Conservation (phyloP, 2,329 filamentous ascomycete species). For the Aureobasidium sp. region DNA sequence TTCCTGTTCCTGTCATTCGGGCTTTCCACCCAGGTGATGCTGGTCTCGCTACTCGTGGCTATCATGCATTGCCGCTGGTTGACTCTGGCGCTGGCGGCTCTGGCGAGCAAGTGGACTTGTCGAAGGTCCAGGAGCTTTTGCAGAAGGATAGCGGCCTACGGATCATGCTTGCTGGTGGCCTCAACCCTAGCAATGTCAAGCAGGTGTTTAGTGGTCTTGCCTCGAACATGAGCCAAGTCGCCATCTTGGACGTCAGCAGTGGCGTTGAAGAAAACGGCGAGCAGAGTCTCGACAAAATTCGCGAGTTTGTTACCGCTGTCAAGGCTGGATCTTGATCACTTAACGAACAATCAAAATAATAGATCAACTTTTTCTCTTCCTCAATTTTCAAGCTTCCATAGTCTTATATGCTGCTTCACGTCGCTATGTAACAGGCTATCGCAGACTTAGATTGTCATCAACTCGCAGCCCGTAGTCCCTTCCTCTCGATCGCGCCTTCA, state of each 20-base stretch:
- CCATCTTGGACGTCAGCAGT: constrained; percentile 88
- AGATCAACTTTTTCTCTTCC: neutral
- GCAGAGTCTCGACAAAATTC: constrained; percentile 76
- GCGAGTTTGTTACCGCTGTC: constrained; percentile 34
- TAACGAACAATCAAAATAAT: neutral
- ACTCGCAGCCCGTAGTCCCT: too few relatives aligned
- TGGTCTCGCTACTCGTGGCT: constrained; percentile 68
- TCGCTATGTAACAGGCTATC: too few relatives aligned
- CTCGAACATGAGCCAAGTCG: constrained; percentile 53
- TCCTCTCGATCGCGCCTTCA: neutral
- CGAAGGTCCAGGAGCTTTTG: constrained; percentile 61
- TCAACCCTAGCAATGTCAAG: constrained; percentile 72
- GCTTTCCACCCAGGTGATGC: constrained; percentile 71
- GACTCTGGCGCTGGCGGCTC: constrained; percentile 81
- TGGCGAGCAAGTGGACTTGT: constrained; percentile 68
- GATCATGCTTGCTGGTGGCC: constrained; percentile 76
- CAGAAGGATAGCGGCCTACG: constrained; percentile 62
- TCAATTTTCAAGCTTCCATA: neutral
- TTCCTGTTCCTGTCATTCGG: constrained; percentile 85
- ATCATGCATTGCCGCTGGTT: constrained; percentile 74
- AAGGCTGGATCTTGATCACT: constrained; percentile 9
- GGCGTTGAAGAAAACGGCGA: constrained; percentile 80
- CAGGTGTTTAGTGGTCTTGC: constrained; percentile 59
- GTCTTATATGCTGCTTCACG: too few relatives aligned
- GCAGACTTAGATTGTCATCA: too few relatives aligned